Evolutionary conservation across 352 stramenopile genomes (phyloP).

Genomic region (Elongisporangium undulatum): DNA sequence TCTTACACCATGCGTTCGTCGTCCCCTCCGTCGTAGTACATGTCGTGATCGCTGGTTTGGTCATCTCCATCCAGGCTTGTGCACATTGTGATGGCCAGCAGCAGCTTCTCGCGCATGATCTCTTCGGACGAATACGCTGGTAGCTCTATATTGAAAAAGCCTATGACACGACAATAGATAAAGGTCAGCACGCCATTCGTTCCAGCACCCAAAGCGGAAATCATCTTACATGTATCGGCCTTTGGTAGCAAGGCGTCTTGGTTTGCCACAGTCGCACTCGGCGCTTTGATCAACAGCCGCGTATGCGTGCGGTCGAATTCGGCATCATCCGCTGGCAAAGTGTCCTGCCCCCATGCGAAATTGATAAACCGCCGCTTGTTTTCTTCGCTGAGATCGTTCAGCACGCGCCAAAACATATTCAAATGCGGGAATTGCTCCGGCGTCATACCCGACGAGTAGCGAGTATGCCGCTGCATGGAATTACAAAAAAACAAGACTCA

Average conservation of each 20-base stretch:
- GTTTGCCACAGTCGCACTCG: conserved; percentile 20
- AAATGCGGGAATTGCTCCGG: conserved; percentile 66
- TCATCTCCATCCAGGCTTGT: conserved; percentile 83
- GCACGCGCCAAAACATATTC: conserved; percentile 71
- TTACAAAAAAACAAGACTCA: conserved; percentile 12
- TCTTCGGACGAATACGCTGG: conserved; percentile 69
- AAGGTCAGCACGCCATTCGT: conserved; percentile 1
- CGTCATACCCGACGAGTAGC: conserved; percentile 76
- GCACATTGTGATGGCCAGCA: conserved; percentile 72
- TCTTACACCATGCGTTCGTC: conserved; percentile 51
- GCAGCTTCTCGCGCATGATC: conserved; percentile 64
- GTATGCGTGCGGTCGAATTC: conserved; percentile 80
- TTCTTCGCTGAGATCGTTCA: conserved; percentile 54
- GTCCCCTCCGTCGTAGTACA: conserved; percentile 70
- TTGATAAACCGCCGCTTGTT: conserved; percentile 85
- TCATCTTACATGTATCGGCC: conserved; percentile 62
- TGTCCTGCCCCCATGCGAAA: conserved; percentile 83
- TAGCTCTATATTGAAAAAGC: conserved; percentile 84
- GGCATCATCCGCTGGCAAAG: conserved; percentile 64
- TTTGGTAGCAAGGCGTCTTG: conserved; percentile 69
- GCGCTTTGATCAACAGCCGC: conserved; percentile 66
- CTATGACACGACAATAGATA: conserved; percentile 8
- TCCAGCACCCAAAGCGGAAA: background rate
- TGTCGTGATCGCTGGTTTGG: conserved; percentile 49
- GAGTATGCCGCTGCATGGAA: conserved; percentile 53